Conservation (phyloP, 257 asterid genomes). For the Perilla frutescens region DNA sequence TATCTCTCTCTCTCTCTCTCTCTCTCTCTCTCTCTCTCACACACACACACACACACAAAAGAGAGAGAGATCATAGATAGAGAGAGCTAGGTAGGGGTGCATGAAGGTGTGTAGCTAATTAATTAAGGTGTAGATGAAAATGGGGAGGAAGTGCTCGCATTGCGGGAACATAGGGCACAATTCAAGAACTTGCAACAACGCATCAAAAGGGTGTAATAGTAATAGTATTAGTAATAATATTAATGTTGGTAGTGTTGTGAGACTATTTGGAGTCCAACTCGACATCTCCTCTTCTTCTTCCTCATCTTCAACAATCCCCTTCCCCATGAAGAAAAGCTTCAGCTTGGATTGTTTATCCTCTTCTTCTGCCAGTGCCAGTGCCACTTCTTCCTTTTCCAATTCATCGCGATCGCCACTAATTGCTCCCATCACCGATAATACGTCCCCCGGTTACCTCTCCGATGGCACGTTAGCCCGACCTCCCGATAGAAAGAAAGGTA, state of each 20-base stretch:
- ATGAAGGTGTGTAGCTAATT: conserved; percentile 1
- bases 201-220: conserved; percentile 17
- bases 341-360: conserved; percentile 69
- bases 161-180: conserved; percentile 91
- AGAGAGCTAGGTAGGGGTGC: not conserved
- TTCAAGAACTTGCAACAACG: conserved; percentile 77
- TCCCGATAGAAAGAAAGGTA: conserved; percentile 74
- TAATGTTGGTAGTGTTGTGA: conserved; percentile 40
- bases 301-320: conserved; percentile 19
- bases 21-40: conserved; percentile 9
- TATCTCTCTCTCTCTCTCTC: conserved; percentile 34
- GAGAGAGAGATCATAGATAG: too few species aligned
- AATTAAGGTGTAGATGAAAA: too few species aligned
- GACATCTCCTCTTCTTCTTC: conserved; percentile 40
- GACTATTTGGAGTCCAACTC: conserved; percentile 81
- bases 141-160: conserved; percentile 91
- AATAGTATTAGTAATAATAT: not conserved
- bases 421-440: conserved; percentile 31
- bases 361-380: not conserved
- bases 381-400: conserved; percentile 46
- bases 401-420: not conserved
- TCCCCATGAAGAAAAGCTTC: conserved; percentile 66
- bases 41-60: not conserved
- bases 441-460: conserved; percentile 58
- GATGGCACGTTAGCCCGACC: conserved; percentile 50